These are phyloP conservation scores for Tylopilus felleus DNA, from an alignment of 768 basidiomycete genomes.

Conservation along the genomic window DNA sequence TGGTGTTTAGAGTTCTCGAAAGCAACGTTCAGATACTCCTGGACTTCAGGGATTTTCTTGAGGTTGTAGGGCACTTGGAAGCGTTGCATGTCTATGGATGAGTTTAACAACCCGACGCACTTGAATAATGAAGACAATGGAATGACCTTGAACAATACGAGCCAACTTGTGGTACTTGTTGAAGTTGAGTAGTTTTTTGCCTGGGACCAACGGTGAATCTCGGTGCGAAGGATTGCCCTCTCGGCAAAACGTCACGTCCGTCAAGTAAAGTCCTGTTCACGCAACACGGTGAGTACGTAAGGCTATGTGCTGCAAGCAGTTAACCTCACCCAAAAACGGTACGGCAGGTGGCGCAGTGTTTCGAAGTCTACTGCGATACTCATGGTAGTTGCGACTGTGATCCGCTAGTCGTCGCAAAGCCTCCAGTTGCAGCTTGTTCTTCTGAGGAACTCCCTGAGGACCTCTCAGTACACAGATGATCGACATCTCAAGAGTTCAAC, in stretches of 20 bases:
- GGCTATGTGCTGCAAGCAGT: neutral
- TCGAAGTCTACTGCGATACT: constrained; percentile 85
- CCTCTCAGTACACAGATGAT: constrained; percentile 6
- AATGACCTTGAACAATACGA: constrained; percentile 73
- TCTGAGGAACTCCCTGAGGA: constrained; percentile 73
- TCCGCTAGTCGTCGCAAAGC: constrained; percentile 82
- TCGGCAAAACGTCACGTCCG: constrained; percentile 92
- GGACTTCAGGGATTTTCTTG: constrained; percentile 86
- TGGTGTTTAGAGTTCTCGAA: constrained; percentile 75
- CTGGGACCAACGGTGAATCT: constrained; percentile 69
- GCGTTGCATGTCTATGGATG: constrained; percentile 74
- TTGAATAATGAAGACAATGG: neutral
- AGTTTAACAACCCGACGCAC: constrained; percentile 1
- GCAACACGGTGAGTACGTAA: constrained; percentile 8
- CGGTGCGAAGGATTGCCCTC: constrained; percentile 91
- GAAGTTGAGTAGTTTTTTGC: constrained; percentile 87
- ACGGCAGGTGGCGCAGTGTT: constrained; percentile 90
- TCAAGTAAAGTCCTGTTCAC: constrained; percentile 71
- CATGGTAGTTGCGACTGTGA: constrained; percentile 84
- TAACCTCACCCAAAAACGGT: constrained; percentile 80
- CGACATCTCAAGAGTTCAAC: constrained; percentile 26
- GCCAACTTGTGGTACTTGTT: constrained; percentile 94
- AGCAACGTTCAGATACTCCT: constrained; percentile 68
- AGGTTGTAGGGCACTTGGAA: constrained; percentile 87
- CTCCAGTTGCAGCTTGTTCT: constrained; percentile 79